Percentiles rank a stretch among this genome's conserved stretches.
These are phyloP conservation scores for Cryptococcus sp. DNA, from an alignment of 1,284 basidiomycete genomes.

Conservation along the genomic window DNA sequence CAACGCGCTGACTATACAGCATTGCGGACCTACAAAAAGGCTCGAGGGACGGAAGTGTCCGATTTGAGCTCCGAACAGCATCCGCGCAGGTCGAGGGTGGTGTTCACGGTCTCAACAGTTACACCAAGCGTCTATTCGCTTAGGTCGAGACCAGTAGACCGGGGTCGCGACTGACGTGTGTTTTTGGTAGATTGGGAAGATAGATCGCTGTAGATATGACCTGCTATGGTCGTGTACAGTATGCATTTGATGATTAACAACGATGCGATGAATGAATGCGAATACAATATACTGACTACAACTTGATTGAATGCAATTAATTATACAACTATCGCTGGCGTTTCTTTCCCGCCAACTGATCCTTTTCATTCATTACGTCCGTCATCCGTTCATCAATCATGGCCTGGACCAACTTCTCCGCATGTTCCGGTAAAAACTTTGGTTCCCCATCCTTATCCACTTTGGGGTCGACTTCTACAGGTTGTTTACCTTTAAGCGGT, in stretches of 20 bases:
- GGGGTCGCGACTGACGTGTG: background rate
- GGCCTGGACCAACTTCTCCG: slow-evolving; percentile 52
- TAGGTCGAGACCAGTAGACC: slow-evolving; percentile 18
- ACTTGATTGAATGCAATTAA: background rate
- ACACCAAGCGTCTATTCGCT: slow-evolving; percentile 62
- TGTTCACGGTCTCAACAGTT: slow-evolving; percentile 80
- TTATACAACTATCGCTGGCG: background rate
- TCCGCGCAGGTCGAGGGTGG: slow-evolving; percentile 95
- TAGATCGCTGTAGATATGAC: background rate
- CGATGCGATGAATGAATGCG: background rate
- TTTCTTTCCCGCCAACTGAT: slow-evolving; percentile 16
- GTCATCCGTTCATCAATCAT: slow-evolving; percentile 67
- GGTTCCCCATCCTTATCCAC: slow-evolving; percentile 44
- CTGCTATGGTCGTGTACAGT: background rate
- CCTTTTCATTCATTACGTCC: slow-evolving; percentile 53
- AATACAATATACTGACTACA: background rate
- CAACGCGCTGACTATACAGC: slow-evolving; percentile 16
- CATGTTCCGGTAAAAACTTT: slow-evolving; percentile 40
- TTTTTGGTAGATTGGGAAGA: slow-evolving; percentile 2
- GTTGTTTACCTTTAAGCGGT: slow-evolving; percentile 1
- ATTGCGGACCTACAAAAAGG: slow-evolving; percentile 57
- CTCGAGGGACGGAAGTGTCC: slow-evolving; percentile 63
- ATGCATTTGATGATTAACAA: background rate
- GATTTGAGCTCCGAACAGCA: slow-evolving; percentile 92
- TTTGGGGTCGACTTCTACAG: slow-evolving; percentile 16